These are phyloP conservation scores for Shiraia sp. DNA, from an alignment of 2,329 filamentous ascomycete species.

Conservation along the genomic window DNA sequence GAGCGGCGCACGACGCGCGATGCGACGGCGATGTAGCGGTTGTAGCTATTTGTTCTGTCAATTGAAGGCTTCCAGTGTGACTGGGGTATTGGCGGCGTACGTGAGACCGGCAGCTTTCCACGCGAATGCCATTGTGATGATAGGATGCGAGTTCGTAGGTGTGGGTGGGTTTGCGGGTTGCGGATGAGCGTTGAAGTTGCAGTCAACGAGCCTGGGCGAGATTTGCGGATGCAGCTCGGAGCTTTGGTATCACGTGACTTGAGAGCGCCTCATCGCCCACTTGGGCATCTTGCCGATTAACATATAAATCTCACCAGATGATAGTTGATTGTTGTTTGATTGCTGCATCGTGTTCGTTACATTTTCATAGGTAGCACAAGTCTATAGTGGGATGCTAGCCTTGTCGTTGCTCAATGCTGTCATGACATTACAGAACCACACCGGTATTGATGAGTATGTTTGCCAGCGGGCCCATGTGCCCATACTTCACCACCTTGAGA, in stretches of 20 bases:
- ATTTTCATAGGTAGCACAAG: constrained; percentile 22
- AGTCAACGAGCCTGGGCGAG: constrained; percentile 22
- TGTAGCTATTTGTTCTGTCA: constrained; percentile 72
- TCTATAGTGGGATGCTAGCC: neutral
- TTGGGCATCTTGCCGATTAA: neutral
- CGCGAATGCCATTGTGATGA: constrained; percentile 85
- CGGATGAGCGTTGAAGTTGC: constrained; percentile 30
- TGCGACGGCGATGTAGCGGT: constrained; percentile 97
- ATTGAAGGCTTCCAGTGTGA: constrained; percentile 24
- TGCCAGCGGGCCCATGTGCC: neutral
- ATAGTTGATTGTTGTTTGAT: neutral
- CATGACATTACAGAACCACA: neutral
- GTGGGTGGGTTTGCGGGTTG: constrained; percentile 27
- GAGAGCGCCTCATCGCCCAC: constrained; percentile 1
- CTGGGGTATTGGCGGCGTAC: constrained; percentile 60
- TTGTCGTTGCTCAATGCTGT: neutral
- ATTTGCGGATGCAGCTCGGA: constrained; percentile 35
- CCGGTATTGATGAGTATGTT: too few relatives aligned
- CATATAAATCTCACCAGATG: too few relatives aligned
- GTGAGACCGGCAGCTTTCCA: constrained; percentile 98
- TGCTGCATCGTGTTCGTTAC: constrained; percentile 21
- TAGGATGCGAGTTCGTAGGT: constrained; percentile 31
- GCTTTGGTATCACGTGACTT: constrained; percentile 28
- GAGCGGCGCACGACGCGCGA: constrained; percentile 93
- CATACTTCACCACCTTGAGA: neutral